These are phyloP conservation scores for Cladosporium sp. DNA, from an alignment of 2,329 filamentous ascomycete genomes.

Conservation along the genomic window DNA sequence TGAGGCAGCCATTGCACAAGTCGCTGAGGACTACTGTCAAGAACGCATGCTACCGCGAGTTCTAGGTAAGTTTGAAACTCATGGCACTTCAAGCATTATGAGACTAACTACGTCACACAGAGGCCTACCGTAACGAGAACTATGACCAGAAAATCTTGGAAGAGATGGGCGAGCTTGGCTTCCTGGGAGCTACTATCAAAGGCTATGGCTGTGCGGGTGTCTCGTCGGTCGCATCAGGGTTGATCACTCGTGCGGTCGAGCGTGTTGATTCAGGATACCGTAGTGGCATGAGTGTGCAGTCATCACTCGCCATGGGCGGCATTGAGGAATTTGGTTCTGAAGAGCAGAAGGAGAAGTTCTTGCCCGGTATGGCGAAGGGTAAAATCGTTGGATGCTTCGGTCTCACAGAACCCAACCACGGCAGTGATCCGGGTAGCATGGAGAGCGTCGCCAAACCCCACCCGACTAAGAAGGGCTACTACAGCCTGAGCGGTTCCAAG, in stretches of 20 bases:
- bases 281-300: conserved; percentile 91
- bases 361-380: conserved; percentile 79
- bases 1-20: conserved; percentile 85
- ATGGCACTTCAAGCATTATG: neutral
- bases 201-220: conserved; percentile 88
- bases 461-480: conserved; percentile 79
- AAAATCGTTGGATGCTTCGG: conserved; percentile 84
- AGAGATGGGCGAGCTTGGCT: conserved; percentile 91
- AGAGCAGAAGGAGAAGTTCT: conserved; percentile 82
- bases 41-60: conserved; percentile 83
- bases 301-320: conserved; percentile 88
- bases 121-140: conserved; percentile 81
- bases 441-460: conserved; percentile 84
- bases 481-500: conserved; percentile 76
- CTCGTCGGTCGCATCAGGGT: conserved; percentile 81
- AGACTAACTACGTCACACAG: conserved; percentile 46
- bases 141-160: conserved; percentile 83
- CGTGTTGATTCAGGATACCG: conserved; percentile 89
- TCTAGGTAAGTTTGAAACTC: conserved; percentile 59
- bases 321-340: conserved; percentile 85
- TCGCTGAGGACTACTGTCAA: conserved; percentile 91
- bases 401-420: conserved; percentile 89
- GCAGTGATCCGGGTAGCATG: conserved; percentile 88
- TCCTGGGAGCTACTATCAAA: conserved; percentile 80
- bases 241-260: conserved; percentile 89